Evolutionary conservation across 371 early-diverging fungal genomes (phyloP), one percentile per base, ranked within the genome.

Genomic region (Mortierella sp.): DNA sequence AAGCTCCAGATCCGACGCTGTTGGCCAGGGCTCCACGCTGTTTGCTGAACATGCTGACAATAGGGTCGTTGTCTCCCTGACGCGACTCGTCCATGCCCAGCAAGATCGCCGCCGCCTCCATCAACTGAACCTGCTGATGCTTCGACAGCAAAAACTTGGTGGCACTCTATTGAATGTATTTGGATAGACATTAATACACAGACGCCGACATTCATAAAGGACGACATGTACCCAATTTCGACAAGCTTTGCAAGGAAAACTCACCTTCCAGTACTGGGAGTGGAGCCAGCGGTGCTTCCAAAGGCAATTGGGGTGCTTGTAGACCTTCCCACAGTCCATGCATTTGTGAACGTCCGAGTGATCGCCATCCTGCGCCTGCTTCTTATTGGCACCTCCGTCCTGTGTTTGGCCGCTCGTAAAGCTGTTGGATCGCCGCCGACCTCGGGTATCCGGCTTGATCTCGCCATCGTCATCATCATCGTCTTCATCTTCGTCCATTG

Each of bases 231-330:
- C 21, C 16, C 21, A 4, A 18, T 5, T 16, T 63, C 63, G 18
- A 12, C 63, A 32, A 35, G 18, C 35, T 18, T 11, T n/a, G 24
- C 18, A 63, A 63, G 35, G 48, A 60, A 35, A 56, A 65, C 49
- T 18, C 75, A 83, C 84, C 84, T 83, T 83, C 95, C 95, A 95
- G 75, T 92, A 89, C 68, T 91, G 92, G 27, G 94, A 93, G 74
- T 95, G 95, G 76, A 95, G 93, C 94, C 94, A 93, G 41, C 92
- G 91, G 84, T 95, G 95, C 81, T 93, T 93, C 82, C 89, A 84
- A 16, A 95, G 87, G 70, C 94, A 94, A 75, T 92, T 93, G 48
- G 93, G 91, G 73, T 92, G 93, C 72, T 94, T 94, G 84, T 94
- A 95, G 2, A 91, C 87, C 83, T 95, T 95, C 72, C 94, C 94